Conservation (phyloP, 2,329 filamentous ascomycete genomes). For the Ophiocordyceps camponoti-saundersi region DNA sequence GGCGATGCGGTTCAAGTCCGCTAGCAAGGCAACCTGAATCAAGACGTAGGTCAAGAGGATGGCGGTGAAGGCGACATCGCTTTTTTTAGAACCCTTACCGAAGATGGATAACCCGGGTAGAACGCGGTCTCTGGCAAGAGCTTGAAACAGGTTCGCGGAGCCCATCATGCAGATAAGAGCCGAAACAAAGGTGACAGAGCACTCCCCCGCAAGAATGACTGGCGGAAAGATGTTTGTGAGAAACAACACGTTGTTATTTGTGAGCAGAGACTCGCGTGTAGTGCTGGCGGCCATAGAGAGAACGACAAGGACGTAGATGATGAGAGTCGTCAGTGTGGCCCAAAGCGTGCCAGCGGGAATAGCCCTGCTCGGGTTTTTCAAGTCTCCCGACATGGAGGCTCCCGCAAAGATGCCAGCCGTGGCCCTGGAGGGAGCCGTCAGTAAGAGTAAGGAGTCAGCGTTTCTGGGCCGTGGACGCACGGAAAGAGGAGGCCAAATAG, state of each 20-base stretch:
- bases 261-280: slow-evolving; percentile 55
- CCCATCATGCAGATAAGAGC: slow-evolving; percentile 77
- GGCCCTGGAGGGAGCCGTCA: slow-evolving; percentile 12
- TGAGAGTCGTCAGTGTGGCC: slow-evolving; percentile 59
- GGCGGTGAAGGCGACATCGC: slow-evolving; percentile 60
- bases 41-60: slow-evolving; percentile 61
- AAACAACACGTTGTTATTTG: slow-evolving; percentile 64
- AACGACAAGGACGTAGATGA: slow-evolving; percentile 61
- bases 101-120: slow-evolving; percentile 63
- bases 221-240: slow-evolving; percentile 60
- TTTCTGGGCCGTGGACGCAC: slow-evolving; percentile 8
- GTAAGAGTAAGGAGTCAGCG: slow-evolving; percentile 8
- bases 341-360: slow-evolving; percentile 75
- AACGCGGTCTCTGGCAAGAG: slow-evolving; percentile 61
- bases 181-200: slow-evolving; percentile 71
- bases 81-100: slow-evolving; percentile 51
- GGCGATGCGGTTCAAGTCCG: slow-evolving; percentile 75
- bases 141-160: slow-evolving; percentile 70
- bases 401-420: slow-evolving; percentile 47
- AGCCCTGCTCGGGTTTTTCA: slow-evolving; percentile 65
- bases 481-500: slow-evolving; percentile 79
- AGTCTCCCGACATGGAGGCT: slow-evolving; percentile 79
- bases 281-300: slow-evolving; percentile 63
- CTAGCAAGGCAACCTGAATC: slow-evolving; percentile 64
- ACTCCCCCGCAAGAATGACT: slow-evolving; percentile 64